Base-by-base conservation (phyloP, 805 yeast genomes). In the Wickerhamomyces tratensis region DNA sequence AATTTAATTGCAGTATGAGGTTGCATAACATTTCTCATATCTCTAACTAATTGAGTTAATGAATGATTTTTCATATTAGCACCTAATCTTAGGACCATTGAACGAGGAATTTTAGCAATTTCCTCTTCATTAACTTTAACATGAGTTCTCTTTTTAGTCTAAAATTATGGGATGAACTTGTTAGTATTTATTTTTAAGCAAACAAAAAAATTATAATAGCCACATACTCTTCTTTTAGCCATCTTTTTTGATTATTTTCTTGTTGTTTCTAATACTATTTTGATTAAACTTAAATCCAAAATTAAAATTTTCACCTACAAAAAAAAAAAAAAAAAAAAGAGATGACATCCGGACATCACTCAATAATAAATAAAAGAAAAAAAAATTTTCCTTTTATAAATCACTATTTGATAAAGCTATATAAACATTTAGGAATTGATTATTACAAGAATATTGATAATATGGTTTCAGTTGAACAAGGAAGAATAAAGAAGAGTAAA, bases 1-100 rank as follows among this genome's bases (percentile, higher is more conserved):
- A 93, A 71, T 50, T 79, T 84, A 54, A 87, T 79, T 11, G 98
- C 97, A 4, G 98, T 93, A 56, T 91, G 95, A 12, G 98, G 98
- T 59, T 87, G 93, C 96, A 93, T 88, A 49, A 88, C 77, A 46
- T 76, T 75, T 58, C 98, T 76, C 62, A 89, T 79, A 62, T 93
- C 98, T 46, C 73, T 73, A 20, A 89, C 97, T 43, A 93, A 69
- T 61, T 87, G 95, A 36, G 84, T 72, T 49, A 93, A 67, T 2
- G 95, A 79, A 54, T 85, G 87, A 57, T 91, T 89, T 45, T 78
- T 77, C 51, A 82, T 68, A 36, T 86, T 74, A 13, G 76, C 67
- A 1, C 98, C 97, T 42, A 88, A 74, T 54, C 93, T 79, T 49
- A 93, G 73, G 42, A 93, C 98, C 96, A 93, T 89, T 2, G 97